phyloP scores from a whole-genome alignment of 768 basidiomycete species.

The Dentipellis sp. region DNA sequence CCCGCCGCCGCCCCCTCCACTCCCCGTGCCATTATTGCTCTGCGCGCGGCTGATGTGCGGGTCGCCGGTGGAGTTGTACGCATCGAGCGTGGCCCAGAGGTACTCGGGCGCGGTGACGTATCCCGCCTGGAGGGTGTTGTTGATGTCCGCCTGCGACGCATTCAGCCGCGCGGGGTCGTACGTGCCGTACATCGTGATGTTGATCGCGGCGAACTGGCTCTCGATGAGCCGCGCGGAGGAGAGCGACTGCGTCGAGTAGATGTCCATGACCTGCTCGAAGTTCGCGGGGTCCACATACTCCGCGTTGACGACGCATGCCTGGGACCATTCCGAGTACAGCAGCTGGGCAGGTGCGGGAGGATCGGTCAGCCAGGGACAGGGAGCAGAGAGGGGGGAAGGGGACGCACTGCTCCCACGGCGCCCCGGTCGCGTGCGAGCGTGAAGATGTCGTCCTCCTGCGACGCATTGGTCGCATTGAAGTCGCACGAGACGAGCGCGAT shows the following conservation, averaged over 20 bases:
- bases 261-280: slow-evolving; percentile 68
- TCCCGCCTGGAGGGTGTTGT: slow-evolving; percentile 31
- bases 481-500: slow-evolving; percentile 86
- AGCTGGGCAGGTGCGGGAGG: slow-evolving; percentile 35
- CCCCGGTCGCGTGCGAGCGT: slow-evolving; percentile 72
- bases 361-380: neutral
- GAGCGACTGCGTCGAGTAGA: slow-evolving; percentile 64
- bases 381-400: neutral
- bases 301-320: slow-evolving; percentile 66
- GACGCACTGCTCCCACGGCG: slow-evolving; percentile 67
- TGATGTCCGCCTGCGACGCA: slow-evolving; percentile 32
- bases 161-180: slow-evolving; percentile 63
- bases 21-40: slow-evolving; percentile 11
- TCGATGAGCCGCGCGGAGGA: slow-evolving; percentile 48
- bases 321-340: slow-evolving; percentile 65
- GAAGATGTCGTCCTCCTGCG: slow-evolving; percentile 63
- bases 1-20: neutral
- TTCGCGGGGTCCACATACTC: slow-evolving; percentile 53
- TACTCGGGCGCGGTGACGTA: slow-evolving; percentile 45
- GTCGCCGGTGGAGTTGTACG: slow-evolving; percentile 47
- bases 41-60: slow-evolving; percentile 18
- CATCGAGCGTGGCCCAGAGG: slow-evolving; percentile 60
- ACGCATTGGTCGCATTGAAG: slow-evolving; percentile 56
- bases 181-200: slow-evolving; percentile 39
- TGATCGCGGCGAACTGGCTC: slow-evolving; percentile 46